Base-by-base conservation (phyloP, 2,329 filamentous ascomycete genomes). In the Pseudovirgaria hyperparasitica region DNA sequence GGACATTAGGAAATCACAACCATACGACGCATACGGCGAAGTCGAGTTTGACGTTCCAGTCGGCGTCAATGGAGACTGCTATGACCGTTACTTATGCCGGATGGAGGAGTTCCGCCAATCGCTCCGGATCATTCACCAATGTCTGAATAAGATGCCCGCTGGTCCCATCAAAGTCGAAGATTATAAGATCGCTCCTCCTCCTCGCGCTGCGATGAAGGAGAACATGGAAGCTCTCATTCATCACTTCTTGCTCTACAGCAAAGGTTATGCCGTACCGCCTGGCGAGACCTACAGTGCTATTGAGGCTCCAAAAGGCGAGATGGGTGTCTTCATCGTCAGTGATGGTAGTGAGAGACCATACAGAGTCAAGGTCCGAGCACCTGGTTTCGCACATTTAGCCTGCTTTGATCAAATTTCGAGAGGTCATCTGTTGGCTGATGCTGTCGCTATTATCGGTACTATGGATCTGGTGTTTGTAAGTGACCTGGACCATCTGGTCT, bases 151-250 rank as follows among this genome's bases (percentile, higher is more conserved):
- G 67, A 98, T 98, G 82, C 87, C 92, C 25, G 70, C 82, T 25
- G 90, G 90, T 16, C 90, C 90, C 27, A 72, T 96, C 52, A 81
- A 87, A 42, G 84, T 94, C 22, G 90, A 98, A 62, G 90, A 98
- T 61, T 98, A 96, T 75, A 98, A 98, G 73, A 73, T 98, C 48
- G 80, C 82, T 3, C 90, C 90, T 13, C 90, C 90, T 36, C 92
- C 90, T n/a, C 77, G 90, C 50, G 70, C 82, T 23, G 90, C 90
- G 49, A 98, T 98, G 90, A 98, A 98, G 72, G 90, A 98, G 73
- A 98, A 98, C 67, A 98, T 98, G 92, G 90, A 98, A 65, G 86
- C 90, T 20, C 72, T 98, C 22, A 98, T 98, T 54, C 90, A 98
- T 65, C 90, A 98, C 67, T 98, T 98, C 71, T 64, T 98, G 40